These are phyloP conservation scores for Penicillium atrosanguineum DNA, from an alignment of 495 filamentous ascomycete species.

Conservation along the genomic window DNA sequence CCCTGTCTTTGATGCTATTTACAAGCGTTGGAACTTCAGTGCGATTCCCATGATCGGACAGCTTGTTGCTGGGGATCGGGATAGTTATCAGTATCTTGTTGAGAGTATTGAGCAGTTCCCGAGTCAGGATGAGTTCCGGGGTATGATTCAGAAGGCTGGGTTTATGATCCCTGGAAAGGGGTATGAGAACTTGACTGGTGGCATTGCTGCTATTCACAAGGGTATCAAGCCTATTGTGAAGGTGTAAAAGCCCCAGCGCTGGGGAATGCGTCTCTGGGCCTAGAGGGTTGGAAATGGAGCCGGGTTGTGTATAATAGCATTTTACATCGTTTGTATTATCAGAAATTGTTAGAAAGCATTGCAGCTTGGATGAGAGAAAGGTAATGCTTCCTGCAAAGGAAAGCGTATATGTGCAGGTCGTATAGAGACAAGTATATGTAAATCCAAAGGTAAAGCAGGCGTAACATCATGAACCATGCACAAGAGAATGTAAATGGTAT, in stretches of 20 bases:
- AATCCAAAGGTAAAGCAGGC: constrained; percentile 9
- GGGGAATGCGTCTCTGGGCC: not conserved
- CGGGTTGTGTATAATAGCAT: not conserved
- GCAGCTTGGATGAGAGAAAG: not conserved
- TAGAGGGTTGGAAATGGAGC: not conserved
- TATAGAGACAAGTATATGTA: not conserved
- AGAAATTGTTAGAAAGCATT: not conserved
- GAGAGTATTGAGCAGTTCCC: constrained; percentile 97
- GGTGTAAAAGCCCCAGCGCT: constrained; percentile 6
- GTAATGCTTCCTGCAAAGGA: not conserved
- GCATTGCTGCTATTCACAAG: constrained; percentile 94
- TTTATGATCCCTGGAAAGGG: constrained; percentile 80
- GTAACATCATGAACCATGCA: constrained; percentile 21
- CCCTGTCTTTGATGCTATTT: constrained; percentile 72
- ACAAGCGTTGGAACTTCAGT: constrained; percentile 93
- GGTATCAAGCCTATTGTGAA: constrained; percentile 76
- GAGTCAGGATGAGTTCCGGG: constrained; percentile 73
- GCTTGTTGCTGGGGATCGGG: constrained; percentile 88
- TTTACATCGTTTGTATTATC: constrained; percentile 1
- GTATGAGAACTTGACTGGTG: constrained; percentile 84
- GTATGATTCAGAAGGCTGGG: constrained; percentile 86
- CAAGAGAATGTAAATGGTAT: constrained; percentile 9
- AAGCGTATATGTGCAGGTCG: not conserved
- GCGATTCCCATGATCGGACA: constrained; percentile 95
- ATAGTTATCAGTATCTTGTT: constrained; percentile 97